A percentile compares a stretch with the other conserved stretches of the same genome.
Evolutionary conservation across 106 monocot species (phyloP).

Genomic region (Allium sativum): DNA sequence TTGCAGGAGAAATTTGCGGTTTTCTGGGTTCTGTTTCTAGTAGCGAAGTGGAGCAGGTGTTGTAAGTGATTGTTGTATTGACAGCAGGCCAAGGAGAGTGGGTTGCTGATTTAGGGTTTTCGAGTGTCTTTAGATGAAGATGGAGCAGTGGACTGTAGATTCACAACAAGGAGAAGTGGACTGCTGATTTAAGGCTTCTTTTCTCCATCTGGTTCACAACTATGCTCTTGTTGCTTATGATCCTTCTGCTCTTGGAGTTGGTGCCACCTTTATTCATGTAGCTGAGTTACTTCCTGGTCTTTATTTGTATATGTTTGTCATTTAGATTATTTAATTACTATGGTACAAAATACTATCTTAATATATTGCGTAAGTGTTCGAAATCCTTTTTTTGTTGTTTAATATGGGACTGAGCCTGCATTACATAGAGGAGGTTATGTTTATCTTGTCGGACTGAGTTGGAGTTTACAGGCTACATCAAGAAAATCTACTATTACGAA

Average conservation of each 20-base stretch:
- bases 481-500: constrained; percentile 90
- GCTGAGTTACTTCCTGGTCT: constrained; percentile 84
- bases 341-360: background rate
- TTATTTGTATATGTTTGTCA: constrained; percentile 4
- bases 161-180: too few species aligned
- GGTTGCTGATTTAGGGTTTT: too few species aligned
- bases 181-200: too few species aligned
- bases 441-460: constrained; percentile 81
- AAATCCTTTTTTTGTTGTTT: too few species aligned
- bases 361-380: background rate
- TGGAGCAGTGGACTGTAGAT: too few species aligned
- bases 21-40: too few species aligned
- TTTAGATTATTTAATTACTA: too few species aligned
- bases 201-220: constrained; percentile 95
- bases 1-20: too few species aligned
- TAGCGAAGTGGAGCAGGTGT: too few species aligned
- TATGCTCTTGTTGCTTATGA: constrained; percentile 92
- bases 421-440: constrained; percentile 87
- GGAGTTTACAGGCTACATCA: constrained; percentile 87
- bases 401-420: constrained; percentile 43
- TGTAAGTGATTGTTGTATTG: too few species aligned
- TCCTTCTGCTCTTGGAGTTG: constrained; percentile 79
- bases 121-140: too few species aligned
- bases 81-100: too few species aligned
- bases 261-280: constrained; percentile 58